Evolutionary conservation across 106 monocot genomes (phyloP), one percentile per base, ranked within the genome.

Genomic region (Gastrodia elata): DNA sequence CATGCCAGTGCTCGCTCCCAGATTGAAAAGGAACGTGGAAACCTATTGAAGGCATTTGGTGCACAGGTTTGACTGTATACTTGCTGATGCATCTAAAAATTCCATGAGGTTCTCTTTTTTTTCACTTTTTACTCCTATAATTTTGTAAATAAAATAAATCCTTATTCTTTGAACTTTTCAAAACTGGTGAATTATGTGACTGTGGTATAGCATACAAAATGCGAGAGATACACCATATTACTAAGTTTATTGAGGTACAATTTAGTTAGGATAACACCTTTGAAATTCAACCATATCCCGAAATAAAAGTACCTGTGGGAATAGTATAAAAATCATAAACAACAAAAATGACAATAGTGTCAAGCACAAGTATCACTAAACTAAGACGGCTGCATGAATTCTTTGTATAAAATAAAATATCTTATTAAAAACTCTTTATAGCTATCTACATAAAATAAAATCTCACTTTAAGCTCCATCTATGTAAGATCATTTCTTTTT

Each of bases 1-100:
- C 86, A 75, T 83, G 87, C 83, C 70, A 93, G 77, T 48, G 92
- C 93, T 71, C 90, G 86, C 37, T 52, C 79, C 39, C 90, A 84
- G 79, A 97, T 97, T 84, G 97, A 97, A 79, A 97, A 89, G 64
- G 97, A 97, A 65, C 88, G 86, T n/a, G 80, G 81, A n/a, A 97
- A 90, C 75, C 78, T 97, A 16, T 73, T 93, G 68, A 97, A 93
- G 73, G 90, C 93, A 28, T 74, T 97, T 73, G 90, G 90, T 73
- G 88, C 97, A 26, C 97, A 93, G 90, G 97, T 97, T 52, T 52
- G 3, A 9, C 52, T 52, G 52, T 7, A 52, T 52, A 52, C 18
- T 18, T 18, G 13, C 22, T 52, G 52, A 52, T 52, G 52, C 20
- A 4, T 52, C 52, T 48, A 52, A 52, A 52, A 52, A 52, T 5